Base-by-base conservation (phyloP, 2,329 filamentous ascomycete species). In the Calonectria hawksworthii region DNA sequence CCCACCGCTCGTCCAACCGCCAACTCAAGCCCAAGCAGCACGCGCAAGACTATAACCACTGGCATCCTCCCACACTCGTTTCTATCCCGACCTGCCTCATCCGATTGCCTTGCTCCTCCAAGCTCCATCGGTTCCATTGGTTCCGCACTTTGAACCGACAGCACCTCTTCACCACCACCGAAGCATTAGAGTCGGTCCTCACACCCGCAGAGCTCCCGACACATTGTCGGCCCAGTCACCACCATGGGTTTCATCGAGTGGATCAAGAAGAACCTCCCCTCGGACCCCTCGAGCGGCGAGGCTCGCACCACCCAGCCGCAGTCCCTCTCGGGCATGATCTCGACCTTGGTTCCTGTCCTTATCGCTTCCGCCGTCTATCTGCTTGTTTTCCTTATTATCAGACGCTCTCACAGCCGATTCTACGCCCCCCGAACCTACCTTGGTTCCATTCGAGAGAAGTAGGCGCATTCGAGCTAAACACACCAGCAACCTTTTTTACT, bases 401-500 rank as follows among this genome's bases (percentile, higher is more conserved):
- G 91, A 52, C 86, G 85, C 64, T 88, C 86, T 34, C 86, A 87
- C 51, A 83, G 86, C 28, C 87, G 90, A 32, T 90, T 91, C 67
- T 92, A 92, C 81, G 86, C 89, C 9, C 90, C 91, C 7, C 86
- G 91, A 76, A 87, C 88, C 1, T 86, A 91, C 34, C 79, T 90
- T 32, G 85, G 84, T 23, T 89, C 89, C 54, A 82, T 90, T 14
- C 84, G 86, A 13, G 86, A 88, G 56, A 84, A 88, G 90, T 91
- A 85, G 78, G 87, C 83, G 36, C 16, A 21, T 32, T 26, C 34
- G 32, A 67, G 16, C 30, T 28, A 44, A 47, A 30, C 61, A 13
- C 41, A 28, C 38, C 59, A 4, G 10, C 56, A 4, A 47, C 14
- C 16, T 11, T n/a, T 2, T 28, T 44, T 66, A 56, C 78, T 83